phyloP scores from a whole-genome alignment of 306 rosid species.

The Fragaria nilgerrensis region DNA sequence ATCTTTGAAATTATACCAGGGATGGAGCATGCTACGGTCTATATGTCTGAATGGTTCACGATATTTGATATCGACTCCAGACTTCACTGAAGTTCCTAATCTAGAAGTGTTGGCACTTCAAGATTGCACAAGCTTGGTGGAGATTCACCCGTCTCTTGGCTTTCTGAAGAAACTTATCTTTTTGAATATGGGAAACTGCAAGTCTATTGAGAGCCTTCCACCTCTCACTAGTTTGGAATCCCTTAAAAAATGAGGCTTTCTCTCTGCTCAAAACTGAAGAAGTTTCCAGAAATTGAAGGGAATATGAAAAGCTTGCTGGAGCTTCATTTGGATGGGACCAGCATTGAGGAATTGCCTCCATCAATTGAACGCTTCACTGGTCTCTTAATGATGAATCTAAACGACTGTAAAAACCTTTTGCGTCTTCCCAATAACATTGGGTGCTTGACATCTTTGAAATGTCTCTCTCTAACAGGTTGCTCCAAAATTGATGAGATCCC shows the following conservation, averaged over 20 bases:
- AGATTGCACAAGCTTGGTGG: slow-evolving; percentile 9
- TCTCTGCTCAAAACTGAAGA: slow-evolving; percentile 11
- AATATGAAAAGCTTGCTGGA: not conserved
- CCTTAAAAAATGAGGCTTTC: slow-evolving; percentile 2
- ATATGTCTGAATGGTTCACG: not conserved
- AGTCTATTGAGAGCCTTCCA: not conserved
- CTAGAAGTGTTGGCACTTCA: slow-evolving; percentile 13
- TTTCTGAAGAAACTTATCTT: not conserved
- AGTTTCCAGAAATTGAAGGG: not conserved
- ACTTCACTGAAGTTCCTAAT: not conserved
- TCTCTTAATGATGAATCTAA: too few species aligned
- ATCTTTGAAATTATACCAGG: not conserved
- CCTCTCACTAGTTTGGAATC: not conserved
- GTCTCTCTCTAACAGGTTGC: slow-evolving; percentile 16
- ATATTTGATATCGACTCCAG: not conserved
- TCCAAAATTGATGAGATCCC: slow-evolving; percentile 15
- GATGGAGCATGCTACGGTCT: not conserved
- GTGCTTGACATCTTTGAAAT: slow-evolving; percentile 15
- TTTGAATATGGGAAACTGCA: not conserved
- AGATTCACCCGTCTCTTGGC: slow-evolving; percentile 15
- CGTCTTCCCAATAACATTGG: slow-evolving; percentile 20
- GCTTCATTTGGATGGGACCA: not conserved
- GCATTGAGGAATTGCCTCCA: not conserved
- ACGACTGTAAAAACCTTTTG: too few species aligned
- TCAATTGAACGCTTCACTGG: not conserved